A percentile compares a stretch with the other conserved stretches of the same genome.
Conservation (phyloP, 2,329 filamentous ascomycete species). For the Hymenoscyphus fraxineus region DNA sequence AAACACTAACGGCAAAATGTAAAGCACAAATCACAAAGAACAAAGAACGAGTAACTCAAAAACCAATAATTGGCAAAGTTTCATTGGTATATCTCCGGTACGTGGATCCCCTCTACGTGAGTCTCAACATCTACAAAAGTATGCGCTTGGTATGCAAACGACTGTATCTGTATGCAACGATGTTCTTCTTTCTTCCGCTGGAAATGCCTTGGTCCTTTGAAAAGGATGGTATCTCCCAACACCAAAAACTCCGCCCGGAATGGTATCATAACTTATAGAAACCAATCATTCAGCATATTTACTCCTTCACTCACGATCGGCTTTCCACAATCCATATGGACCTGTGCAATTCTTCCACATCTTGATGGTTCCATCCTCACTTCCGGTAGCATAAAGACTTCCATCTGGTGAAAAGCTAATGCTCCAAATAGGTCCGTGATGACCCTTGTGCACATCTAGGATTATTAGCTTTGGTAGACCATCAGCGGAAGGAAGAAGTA, state of each 20-base stretch:
- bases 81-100: conserved; percentile 1
- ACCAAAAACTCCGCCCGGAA: conserved; percentile 12
- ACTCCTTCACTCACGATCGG: conserved; percentile 23
- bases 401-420: conserved; percentile 92
- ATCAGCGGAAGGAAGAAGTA: conserved; percentile 37
- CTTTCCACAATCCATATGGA: conserved; percentile 58
- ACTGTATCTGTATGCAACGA: neutral
- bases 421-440: conserved; percentile 97
- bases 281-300: neutral
- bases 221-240: conserved; percentile 2
- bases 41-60: no score
- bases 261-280: conserved; percentile 11
- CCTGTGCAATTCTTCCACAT: conserved; percentile 72
- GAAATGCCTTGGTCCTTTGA: neutral
- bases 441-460: conserved; percentile 86
- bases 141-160: neutral
- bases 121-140: conserved; percentile 9
- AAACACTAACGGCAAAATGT: neutral
- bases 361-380: conserved; percentile 97
- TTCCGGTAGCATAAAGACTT: conserved; percentile 92
- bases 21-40: neutral
- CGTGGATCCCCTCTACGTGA: conserved; percentile 9
- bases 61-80: neutral
- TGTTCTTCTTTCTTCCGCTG: neutral
- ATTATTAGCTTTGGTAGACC: conserved; percentile 18